Evolutionary conservation across 2,329 filamentous ascomycete species (phyloP).

Genomic region (Mycosphaerella sp.): DNA sequence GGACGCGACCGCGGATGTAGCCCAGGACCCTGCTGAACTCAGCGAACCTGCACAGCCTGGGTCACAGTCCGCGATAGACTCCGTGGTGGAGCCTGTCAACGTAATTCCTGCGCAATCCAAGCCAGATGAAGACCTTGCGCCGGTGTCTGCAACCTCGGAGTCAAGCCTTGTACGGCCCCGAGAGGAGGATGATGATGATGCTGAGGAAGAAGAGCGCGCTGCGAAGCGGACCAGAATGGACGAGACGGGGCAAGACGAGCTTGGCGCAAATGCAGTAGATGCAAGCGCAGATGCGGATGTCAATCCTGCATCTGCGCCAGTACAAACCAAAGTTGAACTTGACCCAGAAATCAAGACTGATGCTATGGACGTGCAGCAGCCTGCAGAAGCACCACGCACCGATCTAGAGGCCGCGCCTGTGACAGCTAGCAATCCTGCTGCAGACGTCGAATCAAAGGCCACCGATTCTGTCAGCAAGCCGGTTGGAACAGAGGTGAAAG

Average conservation of each 20-base stretch:
- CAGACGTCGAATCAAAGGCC: neutral
- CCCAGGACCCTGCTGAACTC: constrained; percentile 10
- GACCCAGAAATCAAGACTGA: constrained; percentile 1
- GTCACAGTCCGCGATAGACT: constrained; percentile 5
- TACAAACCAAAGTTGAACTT: neutral
- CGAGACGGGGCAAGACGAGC: too few species aligned
- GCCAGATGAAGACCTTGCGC: constrained; percentile 1
- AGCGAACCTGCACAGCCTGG: neutral
- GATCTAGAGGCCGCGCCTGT: neutral
- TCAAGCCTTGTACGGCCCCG: constrained; percentile 59
- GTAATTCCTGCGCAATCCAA: neutral
- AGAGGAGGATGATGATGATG: constrained; percentile 65
- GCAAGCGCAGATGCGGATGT: neutral
- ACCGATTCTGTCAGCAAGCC: constrained; percentile 7
- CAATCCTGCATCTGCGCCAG: neutral
- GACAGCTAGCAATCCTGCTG: neutral
- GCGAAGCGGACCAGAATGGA: constrained; percentile 72
- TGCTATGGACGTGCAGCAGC: constrained; percentile 4
- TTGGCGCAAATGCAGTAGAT: neutral
- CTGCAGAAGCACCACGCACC: neutral
- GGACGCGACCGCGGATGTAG: constrained; percentile 7
- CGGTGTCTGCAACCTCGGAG: constrained; percentile 43
- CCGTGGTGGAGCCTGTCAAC: constrained; percentile 2
- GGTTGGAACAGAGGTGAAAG: constrained; percentile 1
- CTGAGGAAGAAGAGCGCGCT: constrained; percentile 52